Conservation (phyloP, 345 rosid species). For the Murraya paniculata region DNA sequence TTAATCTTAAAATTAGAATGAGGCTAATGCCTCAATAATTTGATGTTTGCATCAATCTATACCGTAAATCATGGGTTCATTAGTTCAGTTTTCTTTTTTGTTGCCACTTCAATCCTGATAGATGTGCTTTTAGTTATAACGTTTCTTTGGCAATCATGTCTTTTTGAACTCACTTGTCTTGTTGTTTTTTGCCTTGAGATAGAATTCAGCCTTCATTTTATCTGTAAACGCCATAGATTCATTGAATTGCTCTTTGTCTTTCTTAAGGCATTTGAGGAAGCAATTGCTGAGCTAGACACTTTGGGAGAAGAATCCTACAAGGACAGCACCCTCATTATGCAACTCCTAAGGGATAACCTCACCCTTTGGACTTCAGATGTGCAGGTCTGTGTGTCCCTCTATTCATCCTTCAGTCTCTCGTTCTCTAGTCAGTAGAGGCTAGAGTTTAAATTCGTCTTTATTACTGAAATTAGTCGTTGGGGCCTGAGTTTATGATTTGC, state of each 20-base stretch:
- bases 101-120: background rate
- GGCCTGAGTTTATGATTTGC: background rate
- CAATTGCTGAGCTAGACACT: conserved; percentile 92
- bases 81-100: background rate
- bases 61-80: background rate
- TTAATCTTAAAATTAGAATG: background rate
- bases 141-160: background rate
- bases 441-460: background rate
- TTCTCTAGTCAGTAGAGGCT: background rate
- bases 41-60: background rate
- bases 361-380: conserved; percentile 98
- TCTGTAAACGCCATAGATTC: background rate
- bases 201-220: background rate
- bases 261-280: conserved; percentile 85
- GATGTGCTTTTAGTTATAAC: background rate
- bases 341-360: conserved; percentile 88
- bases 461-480: background rate
- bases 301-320: conserved; percentile 96
- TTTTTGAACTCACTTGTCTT: background rate
- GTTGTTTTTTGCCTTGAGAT: background rate
- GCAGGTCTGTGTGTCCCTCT: conserved; percentile 47
- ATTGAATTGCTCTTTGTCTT: background rate
- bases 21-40: background rate
- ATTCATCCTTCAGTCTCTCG: background rate
- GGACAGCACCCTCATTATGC: conserved; percentile 99